Evolutionary conservation across 2,329 filamentous ascomycete genomes (phyloP).

Genomic region (Pyrenochaeta sp.): DNA sequence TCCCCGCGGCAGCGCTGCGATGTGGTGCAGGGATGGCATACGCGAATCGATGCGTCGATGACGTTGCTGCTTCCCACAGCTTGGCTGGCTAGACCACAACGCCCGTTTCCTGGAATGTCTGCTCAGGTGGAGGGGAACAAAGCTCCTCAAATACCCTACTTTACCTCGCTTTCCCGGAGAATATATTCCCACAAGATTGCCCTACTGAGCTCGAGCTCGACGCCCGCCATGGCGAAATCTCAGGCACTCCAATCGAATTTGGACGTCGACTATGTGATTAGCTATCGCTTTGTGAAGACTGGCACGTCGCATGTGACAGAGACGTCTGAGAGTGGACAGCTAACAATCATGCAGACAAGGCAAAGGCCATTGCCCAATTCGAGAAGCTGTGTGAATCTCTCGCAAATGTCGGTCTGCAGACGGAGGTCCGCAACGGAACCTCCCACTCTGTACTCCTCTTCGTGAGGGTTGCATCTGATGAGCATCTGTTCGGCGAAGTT

Average conservation of each 20-base stretch:
- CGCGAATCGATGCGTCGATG: slow-evolving; percentile 32
- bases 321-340: slow-evolving; percentile 10
- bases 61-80: slow-evolving; percentile 35
- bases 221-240: slow-evolving; percentile 48
- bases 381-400: slow-evolving; percentile 79
- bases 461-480: slow-evolving; percentile 77
- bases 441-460: slow-evolving; percentile 82
- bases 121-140: slow-evolving; percentile 17
- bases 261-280: slow-evolving; percentile 88
- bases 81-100: slow-evolving; percentile 29
- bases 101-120: slow-evolving; percentile 37
- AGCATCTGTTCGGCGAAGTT: slow-evolving; percentile 79
- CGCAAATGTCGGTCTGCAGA: slow-evolving; percentile 80
- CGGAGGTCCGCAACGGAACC: slow-evolving; percentile 84
- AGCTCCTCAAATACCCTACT: slow-evolving; percentile 26
- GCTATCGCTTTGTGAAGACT: slow-evolving; percentile 75
- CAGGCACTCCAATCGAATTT: slow-evolving; percentile 62
- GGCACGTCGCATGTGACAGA: slow-evolving; percentile 57
- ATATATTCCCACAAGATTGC: slow-evolving; percentile 29
- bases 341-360: slow-evolving; percentile 62
- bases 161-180: slow-evolving; percentile 22
- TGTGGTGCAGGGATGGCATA: slow-evolving; percentile 30
- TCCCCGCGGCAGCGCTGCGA: slow-evolving; percentile 7
- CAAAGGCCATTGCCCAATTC: slow-evolving; percentile 77
- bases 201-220: slow-evolving; percentile 26